These are phyloP conservation scores for Kluyveromyces wickerhamii DNA, from an alignment of 805 yeast species.

Conservation along the genomic window DNA sequence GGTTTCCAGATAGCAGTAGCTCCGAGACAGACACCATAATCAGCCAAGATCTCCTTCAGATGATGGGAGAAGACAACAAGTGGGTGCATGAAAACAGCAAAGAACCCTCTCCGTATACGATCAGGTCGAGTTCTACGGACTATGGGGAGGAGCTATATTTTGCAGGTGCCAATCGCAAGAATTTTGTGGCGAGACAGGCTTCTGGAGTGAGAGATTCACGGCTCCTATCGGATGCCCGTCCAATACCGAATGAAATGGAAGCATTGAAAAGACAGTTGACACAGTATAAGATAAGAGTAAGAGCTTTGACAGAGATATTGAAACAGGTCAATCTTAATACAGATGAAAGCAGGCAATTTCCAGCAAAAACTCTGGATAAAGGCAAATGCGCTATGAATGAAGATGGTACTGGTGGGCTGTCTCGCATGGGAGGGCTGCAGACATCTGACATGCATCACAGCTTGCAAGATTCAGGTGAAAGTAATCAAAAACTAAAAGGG, in stretches of 20 bases:
- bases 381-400: slow-evolving; percentile 14
- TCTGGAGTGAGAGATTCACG: no score
- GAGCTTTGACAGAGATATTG: slow-evolving; percentile 28
- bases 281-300: slow-evolving; percentile 32
- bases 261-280: slow-evolving; percentile 36
- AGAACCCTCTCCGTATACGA: background rate
- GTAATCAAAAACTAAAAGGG: slow-evolving; percentile 15
- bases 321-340: slow-evolving; percentile 16
- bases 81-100: background rate
- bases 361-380: slow-evolving; percentile 11
- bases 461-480: slow-evolving; percentile 9
- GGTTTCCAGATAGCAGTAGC: slow-evolving; percentile 1
- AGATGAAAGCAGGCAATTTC: slow-evolving; percentile 16
- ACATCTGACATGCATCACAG: background rate
- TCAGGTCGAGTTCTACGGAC: no score
- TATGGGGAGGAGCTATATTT: no score
- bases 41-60: background rate
- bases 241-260: slow-evolving; percentile 25
- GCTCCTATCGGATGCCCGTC: background rate
- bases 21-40: slow-evolving; percentile 4
- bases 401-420: slow-evolving; percentile 9
- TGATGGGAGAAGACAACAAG: background rate
- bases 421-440: background rate
- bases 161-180: no score
- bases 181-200: no score